These are phyloP conservation scores for Handroanthus guayacan DNA, from an alignment of 257 asterid genomes.

Conservation along the genomic window DNA sequence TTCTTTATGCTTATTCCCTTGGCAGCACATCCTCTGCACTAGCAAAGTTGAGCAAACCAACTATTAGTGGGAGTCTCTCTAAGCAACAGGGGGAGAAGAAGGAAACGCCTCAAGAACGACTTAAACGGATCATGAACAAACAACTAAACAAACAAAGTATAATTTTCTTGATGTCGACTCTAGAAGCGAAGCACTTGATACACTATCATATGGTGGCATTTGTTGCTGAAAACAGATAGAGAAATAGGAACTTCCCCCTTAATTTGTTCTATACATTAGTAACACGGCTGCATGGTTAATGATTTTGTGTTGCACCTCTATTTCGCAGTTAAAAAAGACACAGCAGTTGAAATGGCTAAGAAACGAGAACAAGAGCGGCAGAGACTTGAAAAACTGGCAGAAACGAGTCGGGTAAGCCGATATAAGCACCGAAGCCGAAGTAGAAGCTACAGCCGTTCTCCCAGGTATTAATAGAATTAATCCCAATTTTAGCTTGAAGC, in stretches of 20 bases:
- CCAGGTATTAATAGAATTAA: constrained; percentile 61
- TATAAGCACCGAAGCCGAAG: constrained; percentile 74
- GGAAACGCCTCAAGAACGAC: constrained; percentile 99
- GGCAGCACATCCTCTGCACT: constrained; percentile 89
- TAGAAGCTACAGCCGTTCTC: constrained; percentile 90
- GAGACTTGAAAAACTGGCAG: constrained; percentile 94
- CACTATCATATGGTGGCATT: constrained; percentile 37
- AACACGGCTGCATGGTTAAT: constrained; percentile 32
- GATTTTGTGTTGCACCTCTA: constrained; percentile 32
- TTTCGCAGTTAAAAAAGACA: constrained; percentile 86
- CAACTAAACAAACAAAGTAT: constrained; percentile 98
- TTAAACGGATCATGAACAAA: constrained; percentile 94
- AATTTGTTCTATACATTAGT: constrained; percentile 18
- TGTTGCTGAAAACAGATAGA: constrained; percentile 37
- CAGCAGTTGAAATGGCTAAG: constrained; percentile 91
- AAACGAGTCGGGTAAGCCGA: constrained; percentile 69
- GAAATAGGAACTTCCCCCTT: constrained; percentile 29
- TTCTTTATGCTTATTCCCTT: constrained; percentile 24
- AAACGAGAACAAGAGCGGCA: constrained; percentile 90
- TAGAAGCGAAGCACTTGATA: constrained; percentile 49
- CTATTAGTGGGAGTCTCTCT: constrained; percentile 65
- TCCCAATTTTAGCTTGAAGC: background rate
- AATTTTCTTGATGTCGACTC: constrained; percentile 49
- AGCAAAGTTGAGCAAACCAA: constrained; percentile 80
- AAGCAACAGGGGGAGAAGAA: constrained; percentile 94